phyloP scores from a whole-genome alignment of 345 rosid species.

The Citrus medica region DNA sequence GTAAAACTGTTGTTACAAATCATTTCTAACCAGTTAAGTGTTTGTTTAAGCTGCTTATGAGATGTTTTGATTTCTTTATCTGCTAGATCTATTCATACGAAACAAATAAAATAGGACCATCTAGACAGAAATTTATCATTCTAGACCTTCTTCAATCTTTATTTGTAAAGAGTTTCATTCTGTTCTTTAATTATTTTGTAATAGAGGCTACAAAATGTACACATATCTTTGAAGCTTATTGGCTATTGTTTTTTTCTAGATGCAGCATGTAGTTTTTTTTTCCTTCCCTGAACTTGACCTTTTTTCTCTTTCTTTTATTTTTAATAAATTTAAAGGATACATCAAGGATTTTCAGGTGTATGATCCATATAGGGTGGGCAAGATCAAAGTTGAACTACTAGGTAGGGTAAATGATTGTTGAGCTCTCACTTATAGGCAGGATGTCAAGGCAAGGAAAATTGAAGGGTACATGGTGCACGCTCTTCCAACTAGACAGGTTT shows the following conservation, averaged over 20 bases:
- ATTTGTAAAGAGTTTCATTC: not conserved
- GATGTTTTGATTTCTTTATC: not conserved
- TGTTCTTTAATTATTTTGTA: not conserved
- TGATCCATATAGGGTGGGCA: slow-evolving; percentile 36
- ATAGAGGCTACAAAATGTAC: not conserved
- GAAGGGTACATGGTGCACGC: slow-evolving; percentile 50
- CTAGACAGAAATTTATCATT: no score
- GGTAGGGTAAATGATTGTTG: slow-evolving; percentile 84
- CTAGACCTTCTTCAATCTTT: not conserved
- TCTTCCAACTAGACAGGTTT: slow-evolving; percentile 90
- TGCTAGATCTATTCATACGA: not conserved
- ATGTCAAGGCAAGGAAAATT: slow-evolving; percentile 71
- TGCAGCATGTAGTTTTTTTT: not conserved
- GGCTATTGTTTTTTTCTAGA: not conserved
- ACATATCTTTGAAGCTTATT: not conserved
- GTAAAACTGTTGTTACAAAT: not conserved
- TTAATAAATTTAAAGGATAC: slow-evolving; percentile 42
- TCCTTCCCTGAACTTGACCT: not conserved
- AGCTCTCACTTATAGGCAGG: slow-evolving; percentile 86
- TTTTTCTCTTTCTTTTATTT: not conserved
- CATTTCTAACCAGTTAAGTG: not conserved
- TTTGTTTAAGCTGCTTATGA: not conserved
- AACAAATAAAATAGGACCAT: not conserved
- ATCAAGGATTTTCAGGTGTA: slow-evolving; percentile 62
- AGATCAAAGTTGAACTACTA: slow-evolving; percentile 66